Base-by-base conservation (phyloP, 805 yeast genomes). In the Candida loeiensis region DNA sequence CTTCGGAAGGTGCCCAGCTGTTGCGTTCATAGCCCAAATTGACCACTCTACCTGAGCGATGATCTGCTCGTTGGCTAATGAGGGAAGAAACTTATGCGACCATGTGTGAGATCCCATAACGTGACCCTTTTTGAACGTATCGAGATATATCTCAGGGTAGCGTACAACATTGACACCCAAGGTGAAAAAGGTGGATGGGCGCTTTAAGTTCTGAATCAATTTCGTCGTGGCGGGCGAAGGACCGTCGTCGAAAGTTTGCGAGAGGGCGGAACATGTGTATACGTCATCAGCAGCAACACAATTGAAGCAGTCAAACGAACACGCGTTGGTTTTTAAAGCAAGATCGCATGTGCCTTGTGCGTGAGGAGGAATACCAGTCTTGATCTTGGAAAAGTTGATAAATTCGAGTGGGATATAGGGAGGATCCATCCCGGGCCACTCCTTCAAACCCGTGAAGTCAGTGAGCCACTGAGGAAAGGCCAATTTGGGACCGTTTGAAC, bases 21-120 rank as follows among this genome's bases (percentile, higher is more conserved):
- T 89, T 1, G 96, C 96, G 64, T 91, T 90, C 89, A 90, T 86
- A 4, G 97, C 96, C 97, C 97, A 91, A 22, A 88, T 79, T 1
- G 95, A 81, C 99, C 99, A 91, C 60, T 90, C 82, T 27, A 91
- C 64, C 58, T 91, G 95, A 0, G 97, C 95, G 41, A 85, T 79
- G 14, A 91, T 79, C 45, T 86, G 77, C 61, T 88, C 91, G 56
- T 89, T 89, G 17, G 79, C 61, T 41, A 90, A 68, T 1, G 80
- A 61, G 2, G 97, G 96, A 45, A 91, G 72, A 51, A 82, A 86
- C 43, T 80, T 79, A 64, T 91, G 98, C 1, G 89, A 79, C 96
- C 96, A 91, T 0, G 97, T 87, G 58, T 91, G 99, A 0, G 88
- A 75, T 1, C 85, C 97, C 55, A 89, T 62, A 21, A 89, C 64